phyloP scores from a whole-genome alignment of 441 rosid species.

The Metrosideros polymorpha region DNA sequence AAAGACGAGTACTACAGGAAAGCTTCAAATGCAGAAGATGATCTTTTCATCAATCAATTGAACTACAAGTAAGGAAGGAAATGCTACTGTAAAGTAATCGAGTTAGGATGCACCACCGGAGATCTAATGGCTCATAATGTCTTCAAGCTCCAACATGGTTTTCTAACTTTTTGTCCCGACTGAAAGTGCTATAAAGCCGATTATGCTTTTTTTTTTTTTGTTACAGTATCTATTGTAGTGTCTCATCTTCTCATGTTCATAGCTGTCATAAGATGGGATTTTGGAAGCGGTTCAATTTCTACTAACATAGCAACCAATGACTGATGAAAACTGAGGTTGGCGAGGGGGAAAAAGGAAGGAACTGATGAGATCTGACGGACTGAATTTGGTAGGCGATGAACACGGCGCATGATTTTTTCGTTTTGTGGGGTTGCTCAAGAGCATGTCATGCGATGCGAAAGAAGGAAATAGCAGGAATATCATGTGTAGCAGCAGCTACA shows the following conservation, averaged over 20 bases:
- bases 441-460: neutral
- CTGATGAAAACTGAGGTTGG: neutral
- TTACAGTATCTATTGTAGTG: neutral
- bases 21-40: neutral
- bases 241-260: neutral
- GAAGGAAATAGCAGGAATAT: neutral
- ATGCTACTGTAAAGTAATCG: neutral
- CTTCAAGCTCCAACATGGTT: neutral
- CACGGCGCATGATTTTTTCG: neutral
- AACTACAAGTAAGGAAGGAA: neutral
- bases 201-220: neutral
- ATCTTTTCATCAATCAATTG: neutral
- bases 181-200: neutral
- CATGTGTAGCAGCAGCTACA: neutral
- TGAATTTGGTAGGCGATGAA: neutral
- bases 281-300: neutral
- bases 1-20: neutral
- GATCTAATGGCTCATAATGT: neutral
- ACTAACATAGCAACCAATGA: neutral
- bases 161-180: neutral
- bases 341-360: neutral
- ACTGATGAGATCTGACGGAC: neutral
- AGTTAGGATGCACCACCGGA: neutral
- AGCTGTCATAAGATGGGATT: neutral
- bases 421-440: neutral